Percentiles rank a stretch among this genome's conserved stretches.
Evolutionary conservation across 169 alveolate species (phyloP).

Genomic region (Cryptosporidium ryanae): DNA sequence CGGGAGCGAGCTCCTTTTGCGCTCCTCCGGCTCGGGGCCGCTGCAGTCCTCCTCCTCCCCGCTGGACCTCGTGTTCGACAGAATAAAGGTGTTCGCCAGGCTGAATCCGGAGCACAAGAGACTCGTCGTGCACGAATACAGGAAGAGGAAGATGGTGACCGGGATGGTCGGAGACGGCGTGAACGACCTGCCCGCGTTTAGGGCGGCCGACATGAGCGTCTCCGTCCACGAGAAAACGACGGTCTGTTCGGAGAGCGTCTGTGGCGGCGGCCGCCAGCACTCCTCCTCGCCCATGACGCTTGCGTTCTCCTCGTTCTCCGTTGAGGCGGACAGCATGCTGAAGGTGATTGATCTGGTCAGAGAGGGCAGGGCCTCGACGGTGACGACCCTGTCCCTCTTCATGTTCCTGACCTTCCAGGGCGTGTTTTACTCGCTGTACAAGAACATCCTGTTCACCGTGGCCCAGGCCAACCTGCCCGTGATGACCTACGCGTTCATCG

Average conservation of each 20-base stretch:
- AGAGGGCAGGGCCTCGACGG: slow-evolving; percentile 70
- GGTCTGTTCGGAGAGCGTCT: background rate
- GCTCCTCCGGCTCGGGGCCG: too few relatives aligned
- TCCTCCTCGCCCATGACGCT: slow-evolving; percentile 54
- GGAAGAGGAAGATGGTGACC: slow-evolving; percentile 17
- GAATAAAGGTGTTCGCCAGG: slow-evolving; percentile 49
- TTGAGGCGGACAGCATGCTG: slow-evolving; percentile 44
- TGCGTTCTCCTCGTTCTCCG: slow-evolving; percentile 56
- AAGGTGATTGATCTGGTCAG: slow-evolving; percentile 39
- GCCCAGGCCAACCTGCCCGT: slow-evolving; percentile 71
- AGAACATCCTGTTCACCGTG: slow-evolving; percentile 47
- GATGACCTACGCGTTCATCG: slow-evolving; percentile 59
- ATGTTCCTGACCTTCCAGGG: slow-evolving; percentile 60
- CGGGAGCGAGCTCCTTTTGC: too few relatives aligned
- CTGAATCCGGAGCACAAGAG: slow-evolving; percentile 57
- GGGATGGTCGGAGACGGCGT: slow-evolving; percentile 74
- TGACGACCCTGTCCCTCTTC: slow-evolving; percentile 47
- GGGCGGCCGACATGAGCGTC: slow-evolving; percentile 51
- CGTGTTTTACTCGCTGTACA: slow-evolving; percentile 30
- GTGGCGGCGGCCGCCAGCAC: background rate
- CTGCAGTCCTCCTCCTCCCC: background rate
- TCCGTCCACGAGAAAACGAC: slow-evolving; percentile 20
- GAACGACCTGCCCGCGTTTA: slow-evolving; percentile 63
- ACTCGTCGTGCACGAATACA: slow-evolving; percentile 21
- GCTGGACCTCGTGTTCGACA: slow-evolving; percentile 36